Evolutionary conservation across 2,329 filamentous ascomycete species (phyloP).

Genomic region (Aspergillus latus): DNA sequence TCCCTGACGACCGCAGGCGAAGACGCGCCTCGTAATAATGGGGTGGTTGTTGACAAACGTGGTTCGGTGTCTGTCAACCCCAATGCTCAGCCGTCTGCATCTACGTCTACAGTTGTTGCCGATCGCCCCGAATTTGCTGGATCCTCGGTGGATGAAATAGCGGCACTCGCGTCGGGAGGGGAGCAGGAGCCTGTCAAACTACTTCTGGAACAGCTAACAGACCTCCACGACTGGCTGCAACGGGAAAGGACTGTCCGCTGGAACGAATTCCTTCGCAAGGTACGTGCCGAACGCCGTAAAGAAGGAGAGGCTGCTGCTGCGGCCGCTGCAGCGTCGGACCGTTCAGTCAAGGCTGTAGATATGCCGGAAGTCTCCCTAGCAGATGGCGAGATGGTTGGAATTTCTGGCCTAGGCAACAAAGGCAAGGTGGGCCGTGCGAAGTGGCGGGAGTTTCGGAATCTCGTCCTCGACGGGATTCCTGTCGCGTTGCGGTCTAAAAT

Average conservation of each 20-base stretch:
- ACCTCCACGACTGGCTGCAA: conserved; percentile 80
- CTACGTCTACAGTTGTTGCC: conserved; percentile 60
- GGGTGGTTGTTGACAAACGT: conserved; percentile 41
- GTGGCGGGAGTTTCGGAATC: conserved; percentile 81
- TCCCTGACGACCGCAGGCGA: conserved; percentile 57
- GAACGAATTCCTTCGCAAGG: conserved; percentile 90
- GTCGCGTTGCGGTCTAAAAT: conserved; percentile 84
- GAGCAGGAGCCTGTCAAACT: conserved; percentile 72
- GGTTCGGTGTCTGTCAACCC: conserved; percentile 52
- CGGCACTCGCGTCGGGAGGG: conserved; percentile 35
- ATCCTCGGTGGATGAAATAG: conserved; percentile 43
- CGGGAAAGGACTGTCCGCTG: conserved; percentile 77
- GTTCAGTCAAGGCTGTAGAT: conserved; percentile 60
- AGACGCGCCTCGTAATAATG: conserved; percentile 39
- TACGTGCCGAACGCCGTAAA: conserved; percentile 76
- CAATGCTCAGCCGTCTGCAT: conserved; percentile 50
- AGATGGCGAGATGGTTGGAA: conserved; percentile 85
- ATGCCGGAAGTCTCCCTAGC: conserved; percentile 76
- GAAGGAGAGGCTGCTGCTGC: conserved; percentile 73
- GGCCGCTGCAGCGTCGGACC: conserved; percentile 59
- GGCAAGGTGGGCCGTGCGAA: conserved; percentile 89
- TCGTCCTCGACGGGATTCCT: conserved; percentile 87
- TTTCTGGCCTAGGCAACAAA: conserved; percentile 88
- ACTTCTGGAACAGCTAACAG: conserved; percentile 76
- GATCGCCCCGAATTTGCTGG: conserved; percentile 62